Evolutionary conservation across 2,329 filamentous ascomycete species (phyloP), one percentile per base, ranked within the genome.

Genomic region (Coniella vitis): DNA sequence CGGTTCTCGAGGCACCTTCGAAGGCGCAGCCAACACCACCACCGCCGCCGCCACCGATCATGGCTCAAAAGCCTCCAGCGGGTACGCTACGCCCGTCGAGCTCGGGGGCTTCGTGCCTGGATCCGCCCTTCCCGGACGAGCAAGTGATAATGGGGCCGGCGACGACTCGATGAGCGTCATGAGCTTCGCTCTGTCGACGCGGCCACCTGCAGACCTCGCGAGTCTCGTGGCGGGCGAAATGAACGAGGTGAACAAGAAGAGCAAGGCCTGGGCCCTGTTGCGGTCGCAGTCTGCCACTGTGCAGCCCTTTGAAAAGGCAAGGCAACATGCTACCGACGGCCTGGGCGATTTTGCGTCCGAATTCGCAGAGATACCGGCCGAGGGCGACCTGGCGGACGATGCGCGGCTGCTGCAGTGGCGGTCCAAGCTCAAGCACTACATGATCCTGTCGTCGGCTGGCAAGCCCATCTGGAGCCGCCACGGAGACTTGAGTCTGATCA

Each of bases 381-480:
- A 71, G 22, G 56, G 60, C 7, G 61, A 66, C 47, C 64, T 66
- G 40, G 66, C 64, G 40, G 76, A 81, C 47, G 79, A 83, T 40
- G 68, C 74, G 40, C 70, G 88, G 21, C 72, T 95, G 36, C 69
- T 72, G 14, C 74, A 83, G 55, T 98, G 90, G 90, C 93, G 90
- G 63, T 81, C 86, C 34, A 97, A 97, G 69, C 75, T 90, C 54
- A 98, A 98, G 67, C 93, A 98, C 67, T 98, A 95, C 65, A 81
- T 98, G 68, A 95, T 98, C 59, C 73, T 98, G 1, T 97, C 93
- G 2, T 91, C 90, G 13, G 91, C 94, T 9, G 93, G 93, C 17
- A 98, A 98, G 65, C 94, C 93, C 10, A 94, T 98, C 42, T 98
- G 91, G 75, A 97, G 90, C 61, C 81, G 94, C 42, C 91, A 98